phyloP scores from a whole-genome alignment of 2,329 filamentous ascomycete genomes.

The Epichloe gansuensis region DNA sequence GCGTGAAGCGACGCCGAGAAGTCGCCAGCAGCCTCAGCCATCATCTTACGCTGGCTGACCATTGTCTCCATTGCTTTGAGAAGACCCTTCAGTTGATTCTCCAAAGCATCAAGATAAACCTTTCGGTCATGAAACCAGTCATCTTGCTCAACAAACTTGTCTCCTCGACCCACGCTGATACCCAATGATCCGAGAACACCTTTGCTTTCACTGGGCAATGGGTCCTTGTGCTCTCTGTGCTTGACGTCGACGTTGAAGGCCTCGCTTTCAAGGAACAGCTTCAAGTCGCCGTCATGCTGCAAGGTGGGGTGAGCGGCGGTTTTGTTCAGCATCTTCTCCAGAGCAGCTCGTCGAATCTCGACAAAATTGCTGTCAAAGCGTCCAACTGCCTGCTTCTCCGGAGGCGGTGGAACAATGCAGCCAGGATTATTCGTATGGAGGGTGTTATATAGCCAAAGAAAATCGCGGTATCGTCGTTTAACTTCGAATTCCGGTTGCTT shows the following conservation, averaged over 20 bases:
- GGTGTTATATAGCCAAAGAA: constrained; percentile 93
- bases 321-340: constrained; percentile 98
- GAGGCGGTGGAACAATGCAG: constrained; percentile 86
- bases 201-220: constrained; percentile 77
- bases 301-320: constrained; percentile 77
- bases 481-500: constrained; percentile 86
- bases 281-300: constrained; percentile 86
- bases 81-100: constrained; percentile 78
- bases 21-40: constrained; percentile 85
- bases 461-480: constrained; percentile 87
- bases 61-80: constrained; percentile 92
- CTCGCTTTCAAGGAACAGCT: constrained; percentile 94
- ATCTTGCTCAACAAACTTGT: constrained; percentile 95
- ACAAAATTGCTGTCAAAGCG: constrained; percentile 96
- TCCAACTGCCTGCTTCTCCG: constrained; percentile 94
- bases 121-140: constrained; percentile 98
- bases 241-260: constrained; percentile 93
- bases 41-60: constrained; percentile 79
- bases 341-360: constrained; percentile 74
- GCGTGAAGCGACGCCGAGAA: constrained; percentile 90
- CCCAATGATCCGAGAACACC: constrained; percentile 81
- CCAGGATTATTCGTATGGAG: constrained; percentile 91
- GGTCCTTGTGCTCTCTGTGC: constrained; percentile 88
- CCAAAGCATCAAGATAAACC: constrained; percentile 86
- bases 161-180: constrained; percentile 59